phyloP scores from a whole-genome alignment of 257 asterid genomes.

The Salvia hispanica region DNA sequence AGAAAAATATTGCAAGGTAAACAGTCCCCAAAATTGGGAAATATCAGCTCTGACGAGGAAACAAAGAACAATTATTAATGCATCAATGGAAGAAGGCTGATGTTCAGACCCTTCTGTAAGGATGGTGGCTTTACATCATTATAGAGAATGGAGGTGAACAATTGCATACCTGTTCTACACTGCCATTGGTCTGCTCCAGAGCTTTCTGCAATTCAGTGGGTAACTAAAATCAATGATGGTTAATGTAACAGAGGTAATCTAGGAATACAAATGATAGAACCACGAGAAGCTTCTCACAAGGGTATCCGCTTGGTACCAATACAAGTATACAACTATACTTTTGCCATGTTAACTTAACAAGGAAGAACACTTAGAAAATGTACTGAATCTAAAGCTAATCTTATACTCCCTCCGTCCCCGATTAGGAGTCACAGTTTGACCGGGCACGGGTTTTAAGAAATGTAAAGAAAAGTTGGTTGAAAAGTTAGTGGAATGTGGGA shows the following conservation, averaged over 20 bases:
- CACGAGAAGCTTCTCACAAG: neutral
- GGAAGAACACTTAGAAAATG: neutral
- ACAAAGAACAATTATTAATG: conserved; percentile 18
- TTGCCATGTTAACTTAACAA: conserved; percentile 8
- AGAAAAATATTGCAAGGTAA: too few species aligned
- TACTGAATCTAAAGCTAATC: too few species aligned
- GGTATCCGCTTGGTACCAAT: too few species aligned
- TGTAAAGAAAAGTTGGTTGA: too few species aligned
- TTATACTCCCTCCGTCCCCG: too few species aligned
- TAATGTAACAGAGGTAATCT: neutral
- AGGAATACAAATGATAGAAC: conserved; percentile 17
- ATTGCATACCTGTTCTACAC: conserved; percentile 47
- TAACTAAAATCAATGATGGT: conserved; percentile 9
- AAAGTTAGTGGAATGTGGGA: too few species aligned
- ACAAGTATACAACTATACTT: neutral
- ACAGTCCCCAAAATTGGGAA: too few species aligned
- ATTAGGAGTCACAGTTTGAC: too few species aligned
- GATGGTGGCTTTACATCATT: conserved; percentile 18
- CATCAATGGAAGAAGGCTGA: neutral
- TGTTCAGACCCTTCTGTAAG: neutral
- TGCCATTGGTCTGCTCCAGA: conserved; percentile 44
- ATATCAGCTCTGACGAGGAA: conserved; percentile 58
- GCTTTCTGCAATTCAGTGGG: conserved; percentile 41
- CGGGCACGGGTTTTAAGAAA: too few species aligned
- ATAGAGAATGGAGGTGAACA: conserved; percentile 10